phyloP scores from a whole-genome alignment of 2,329 filamentous ascomycete genomes.

The Didymosphaeria variabile region DNA sequence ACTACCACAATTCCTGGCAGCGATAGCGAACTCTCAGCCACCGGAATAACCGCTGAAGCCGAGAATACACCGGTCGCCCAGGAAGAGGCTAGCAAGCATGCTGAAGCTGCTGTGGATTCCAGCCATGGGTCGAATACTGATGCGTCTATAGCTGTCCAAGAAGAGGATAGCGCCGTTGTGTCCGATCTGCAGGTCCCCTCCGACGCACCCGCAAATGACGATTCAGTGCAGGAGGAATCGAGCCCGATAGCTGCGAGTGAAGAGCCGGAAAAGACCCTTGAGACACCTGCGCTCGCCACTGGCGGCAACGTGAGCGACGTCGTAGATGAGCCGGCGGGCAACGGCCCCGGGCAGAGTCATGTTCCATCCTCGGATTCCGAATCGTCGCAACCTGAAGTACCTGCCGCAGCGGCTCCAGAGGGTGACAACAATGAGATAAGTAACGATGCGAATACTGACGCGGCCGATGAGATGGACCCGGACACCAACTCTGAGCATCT shows the following conservation, averaged over 20 bases:
- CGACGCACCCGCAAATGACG: constrained; percentile 2
- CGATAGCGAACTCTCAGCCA: background rate
- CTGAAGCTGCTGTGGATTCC: background rate
- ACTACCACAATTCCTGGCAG: background rate
- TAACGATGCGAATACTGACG: background rate
- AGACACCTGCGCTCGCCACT: background rate
- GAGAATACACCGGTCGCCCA: background rate
- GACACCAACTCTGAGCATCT: background rate
- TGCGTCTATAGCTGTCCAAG: background rate
- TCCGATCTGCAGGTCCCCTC: constrained; percentile 3
- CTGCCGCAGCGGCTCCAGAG: background rate
- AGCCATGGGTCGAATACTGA: background rate
- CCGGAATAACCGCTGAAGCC: background rate
- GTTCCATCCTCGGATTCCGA: constrained; percentile 1
- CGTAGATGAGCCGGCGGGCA: background rate
- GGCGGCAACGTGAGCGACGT: background rate
- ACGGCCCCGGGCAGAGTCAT: background rate
- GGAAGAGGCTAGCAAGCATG: background rate
- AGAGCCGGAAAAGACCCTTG: background rate
- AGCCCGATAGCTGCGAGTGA: background rate
- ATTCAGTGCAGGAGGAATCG: background rate
- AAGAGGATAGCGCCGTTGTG: constrained; percentile 9
- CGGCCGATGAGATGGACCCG: background rate
- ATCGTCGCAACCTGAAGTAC: background rate
- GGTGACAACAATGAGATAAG: background rate